Conservation (phyloP, 306 rosid species). For the Prunus kanzakura region DNA sequence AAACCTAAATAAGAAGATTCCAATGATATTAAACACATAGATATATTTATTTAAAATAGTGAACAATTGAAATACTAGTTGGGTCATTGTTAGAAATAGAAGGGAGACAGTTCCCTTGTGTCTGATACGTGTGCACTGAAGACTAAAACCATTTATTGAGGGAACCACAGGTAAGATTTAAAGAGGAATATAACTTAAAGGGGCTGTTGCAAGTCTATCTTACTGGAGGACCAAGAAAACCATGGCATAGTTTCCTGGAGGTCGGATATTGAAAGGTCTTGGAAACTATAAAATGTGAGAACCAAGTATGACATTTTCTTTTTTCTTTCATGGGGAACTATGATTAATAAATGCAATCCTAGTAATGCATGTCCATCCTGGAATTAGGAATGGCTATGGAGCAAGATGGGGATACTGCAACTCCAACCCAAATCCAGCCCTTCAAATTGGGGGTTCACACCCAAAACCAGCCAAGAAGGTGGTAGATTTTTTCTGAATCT, state of each 20-base stretch:
- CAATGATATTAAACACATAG: not conserved
- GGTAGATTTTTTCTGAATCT: not conserved
- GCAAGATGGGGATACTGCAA: not conserved
- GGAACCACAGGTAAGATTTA: not conserved
- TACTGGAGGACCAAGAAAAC: constrained; percentile 10
- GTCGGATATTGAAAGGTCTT: not conserved
- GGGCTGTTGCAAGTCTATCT: too few species aligned
- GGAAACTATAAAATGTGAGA: not conserved
- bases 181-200: not conserved
- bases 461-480: not conserved
- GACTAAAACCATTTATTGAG: not conserved
- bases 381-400: not conserved
- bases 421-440: not conserved
- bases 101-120: not conserved
- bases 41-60: not conserved
- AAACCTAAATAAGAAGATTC: constrained; percentile 52
- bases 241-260: not conserved
- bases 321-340: not conserved
- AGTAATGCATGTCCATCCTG: not conserved
- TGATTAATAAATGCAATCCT: not conserved
- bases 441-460: not conserved
- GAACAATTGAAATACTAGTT: not conserved
- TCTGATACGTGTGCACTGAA: not conserved
- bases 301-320: not conserved
- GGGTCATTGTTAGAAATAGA: not conserved